phyloP scores from a whole-genome alignment of 176 grass and related monocot species.

The Aegilops umbellulata region DNA sequence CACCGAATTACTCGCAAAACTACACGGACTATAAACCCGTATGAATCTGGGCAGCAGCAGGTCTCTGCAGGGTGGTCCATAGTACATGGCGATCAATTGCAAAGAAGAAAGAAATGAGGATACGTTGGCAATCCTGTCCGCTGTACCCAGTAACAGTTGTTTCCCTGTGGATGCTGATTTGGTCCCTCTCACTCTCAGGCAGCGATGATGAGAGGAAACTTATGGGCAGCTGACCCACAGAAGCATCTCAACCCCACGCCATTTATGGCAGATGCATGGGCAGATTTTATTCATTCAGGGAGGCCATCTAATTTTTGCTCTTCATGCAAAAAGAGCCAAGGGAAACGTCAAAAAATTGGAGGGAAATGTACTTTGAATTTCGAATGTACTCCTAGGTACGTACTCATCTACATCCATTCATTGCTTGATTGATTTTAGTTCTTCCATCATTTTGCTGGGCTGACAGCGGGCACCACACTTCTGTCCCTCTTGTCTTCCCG shows the following conservation, averaged over 20 bases:
- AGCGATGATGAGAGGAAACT: constrained; percentile 11
- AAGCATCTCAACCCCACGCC: constrained; percentile 21
- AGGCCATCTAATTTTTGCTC: neutral
- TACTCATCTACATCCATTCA: neutral
- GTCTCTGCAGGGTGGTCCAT: neutral
- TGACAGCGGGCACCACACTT: neutral
- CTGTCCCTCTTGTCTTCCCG: neutral
- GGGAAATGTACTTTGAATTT: constrained; percentile 28
- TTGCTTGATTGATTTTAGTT: neutral
- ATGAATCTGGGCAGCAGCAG: constrained; percentile 7
- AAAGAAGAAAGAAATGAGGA: neutral
- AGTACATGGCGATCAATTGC: neutral
- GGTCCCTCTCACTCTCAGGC: neutral
- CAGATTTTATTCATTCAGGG: neutral
- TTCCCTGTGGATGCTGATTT: constrained; percentile 14
- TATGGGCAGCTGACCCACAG: constrained; percentile 23
- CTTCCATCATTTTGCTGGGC: neutral
- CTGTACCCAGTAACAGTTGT: neutral
- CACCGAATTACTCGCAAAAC: neutral
- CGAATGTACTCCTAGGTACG: neutral
- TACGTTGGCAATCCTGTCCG: constrained; percentile 33
- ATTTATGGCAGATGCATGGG: constrained; percentile 15
- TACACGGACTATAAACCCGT: neutral
- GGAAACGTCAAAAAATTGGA: constrained; percentile 31
- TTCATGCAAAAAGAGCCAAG: neutral